A percentile compares a stretch with the other conserved stretches of the same genome.
Evolutionary conservation across 352 stramenopile genomes (phyloP).

Genomic region (Phytopythium ostracodes): DNA sequence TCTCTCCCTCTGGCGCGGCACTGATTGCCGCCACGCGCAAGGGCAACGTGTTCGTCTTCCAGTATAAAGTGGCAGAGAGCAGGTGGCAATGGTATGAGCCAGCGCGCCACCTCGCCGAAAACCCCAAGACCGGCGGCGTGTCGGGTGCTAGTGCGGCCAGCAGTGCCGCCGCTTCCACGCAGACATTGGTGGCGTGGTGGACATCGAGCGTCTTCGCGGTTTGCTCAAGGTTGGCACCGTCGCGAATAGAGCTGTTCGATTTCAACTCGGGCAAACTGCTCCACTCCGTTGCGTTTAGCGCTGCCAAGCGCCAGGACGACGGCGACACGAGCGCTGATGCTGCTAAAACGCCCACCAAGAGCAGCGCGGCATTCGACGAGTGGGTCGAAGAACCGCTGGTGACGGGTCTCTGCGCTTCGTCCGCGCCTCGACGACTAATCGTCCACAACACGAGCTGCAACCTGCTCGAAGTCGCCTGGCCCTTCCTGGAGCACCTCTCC

Average conservation of each 20-base stretch:
- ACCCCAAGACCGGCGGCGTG: constrained; percentile 32
- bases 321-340: constrained; percentile 2
- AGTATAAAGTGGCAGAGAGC: not conserved
- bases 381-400: constrained; percentile 27
- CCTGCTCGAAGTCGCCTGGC: constrained; percentile 37
- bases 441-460: constrained; percentile 40
- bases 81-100: constrained; percentile 25
- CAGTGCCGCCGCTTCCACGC: constrained; percentile 20
- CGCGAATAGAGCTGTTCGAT: constrained; percentile 47
- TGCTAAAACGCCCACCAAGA: not conserved
- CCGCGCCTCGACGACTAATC: constrained; percentile 14
- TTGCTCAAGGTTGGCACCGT: constrained; percentile 27
- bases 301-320: not conserved
- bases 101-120: constrained; percentile 27
- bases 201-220: constrained; percentile 34
- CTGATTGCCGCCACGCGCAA: constrained; percentile 52
- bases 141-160: not conserved
- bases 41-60: constrained; percentile 60
- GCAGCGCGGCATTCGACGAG: constrained; percentile 9
- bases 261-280: constrained; percentile 30
- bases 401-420: constrained; percentile 23
- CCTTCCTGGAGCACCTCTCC: constrained; percentile 29
- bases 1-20: constrained; percentile 23
- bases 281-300: constrained; percentile 35
- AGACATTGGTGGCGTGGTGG: constrained; percentile 59